These are phyloP conservation scores for Sideroxylon spinosum DNA, from an alignment of 179 eudicot species.

Conservation along the genomic window DNA sequence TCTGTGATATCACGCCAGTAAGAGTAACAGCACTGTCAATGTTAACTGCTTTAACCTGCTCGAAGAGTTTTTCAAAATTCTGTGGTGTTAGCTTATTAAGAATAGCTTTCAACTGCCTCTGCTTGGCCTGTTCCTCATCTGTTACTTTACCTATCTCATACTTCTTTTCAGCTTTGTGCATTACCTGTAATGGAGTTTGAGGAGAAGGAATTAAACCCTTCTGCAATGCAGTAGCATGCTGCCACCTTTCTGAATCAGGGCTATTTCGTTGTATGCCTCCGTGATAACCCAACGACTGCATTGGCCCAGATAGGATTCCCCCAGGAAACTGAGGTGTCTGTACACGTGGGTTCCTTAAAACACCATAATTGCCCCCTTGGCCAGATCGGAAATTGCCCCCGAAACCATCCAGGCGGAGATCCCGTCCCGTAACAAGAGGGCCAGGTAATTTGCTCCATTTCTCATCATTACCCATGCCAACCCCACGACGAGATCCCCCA, in stretches of 20 bases:
- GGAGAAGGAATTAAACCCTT: constrained; percentile 76
- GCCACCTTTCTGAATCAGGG: constrained; percentile 70
- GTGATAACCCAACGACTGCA: constrained; percentile 49
- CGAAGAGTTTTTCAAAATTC: constrained; percentile 83
- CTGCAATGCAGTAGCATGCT: constrained; percentile 47
- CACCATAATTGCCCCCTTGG: constrained; percentile 55
- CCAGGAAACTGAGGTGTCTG: constrained; percentile 56
- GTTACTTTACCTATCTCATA: constrained; percentile 73
- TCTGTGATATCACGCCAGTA: constrained; percentile 77
- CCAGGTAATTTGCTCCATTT: constrained; percentile 57
- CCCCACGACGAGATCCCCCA: constrained; percentile 48
- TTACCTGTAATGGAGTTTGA: constrained; percentile 50
- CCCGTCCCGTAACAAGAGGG: constrained; percentile 38
- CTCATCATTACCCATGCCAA: constrained; percentile 53
- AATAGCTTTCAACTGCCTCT: constrained; percentile 71
- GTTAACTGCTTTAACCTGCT: constrained; percentile 80
- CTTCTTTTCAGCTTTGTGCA: constrained; percentile 90
- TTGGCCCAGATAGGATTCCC: constrained; percentile 47
- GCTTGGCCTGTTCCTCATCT: constrained; percentile 82
- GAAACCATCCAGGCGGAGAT: constrained; percentile 49
- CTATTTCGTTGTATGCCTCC: constrained; percentile 42
- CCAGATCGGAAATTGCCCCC: constrained; percentile 46
- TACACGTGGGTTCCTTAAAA: constrained; percentile 48
- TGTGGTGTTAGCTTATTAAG: constrained; percentile 90
- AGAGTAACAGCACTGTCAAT: constrained; percentile 72